phyloP scores from a whole-genome alignment of 2,329 filamentous ascomycete species.

The Sporothrix brunneoviolacea region DNA sequence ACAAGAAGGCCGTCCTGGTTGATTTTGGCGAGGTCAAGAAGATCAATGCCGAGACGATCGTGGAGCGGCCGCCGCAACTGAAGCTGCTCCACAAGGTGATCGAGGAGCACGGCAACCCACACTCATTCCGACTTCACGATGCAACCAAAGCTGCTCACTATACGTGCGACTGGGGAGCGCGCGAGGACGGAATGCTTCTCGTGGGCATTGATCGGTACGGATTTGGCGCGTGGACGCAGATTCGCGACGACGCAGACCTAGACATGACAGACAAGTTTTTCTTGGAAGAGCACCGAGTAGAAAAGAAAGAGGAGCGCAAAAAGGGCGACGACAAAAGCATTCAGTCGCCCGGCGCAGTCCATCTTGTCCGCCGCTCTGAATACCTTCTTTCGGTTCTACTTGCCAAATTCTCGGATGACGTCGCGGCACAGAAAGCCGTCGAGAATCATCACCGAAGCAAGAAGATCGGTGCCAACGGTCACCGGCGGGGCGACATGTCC shows the following conservation, averaged over 20 bases:
- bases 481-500: slow-evolving; percentile 52
- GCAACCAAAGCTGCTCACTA: slow-evolving; percentile 90
- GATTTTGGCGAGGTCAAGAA: slow-evolving; percentile 91
- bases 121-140: slow-evolving; percentile 78
- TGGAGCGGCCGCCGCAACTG: slow-evolving; percentile 86
- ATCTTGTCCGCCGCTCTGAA: slow-evolving; percentile 88
- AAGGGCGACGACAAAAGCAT: slow-evolving; percentile 72
- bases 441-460: slow-evolving; percentile 95
- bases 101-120: slow-evolving; percentile 59
- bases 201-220: slow-evolving; percentile 89
- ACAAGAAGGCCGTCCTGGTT: slow-evolving; percentile 93
- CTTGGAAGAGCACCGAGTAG: slow-evolving; percentile 94
- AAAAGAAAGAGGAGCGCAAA: slow-evolving; percentile 88
- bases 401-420: slow-evolving; percentile 72
- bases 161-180: slow-evolving; percentile 82
- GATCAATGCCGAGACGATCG: slow-evolving; percentile 89
- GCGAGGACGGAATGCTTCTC: slow-evolving; percentile 95
- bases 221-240: slow-evolving; percentile 91
- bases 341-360: slow-evolving; percentile 93
- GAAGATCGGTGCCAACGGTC: slow-evolving; percentile 63
- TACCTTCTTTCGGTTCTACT: slow-evolving; percentile 93
- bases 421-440: slow-evolving; percentile 67
- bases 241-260: slow-evolving; percentile 84
- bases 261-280: slow-evolving; percentile 88
- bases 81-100: slow-evolving; percentile 73